phyloP scores from a whole-genome alignment of 345 rosid species.

The Garcia nutans region DNA sequence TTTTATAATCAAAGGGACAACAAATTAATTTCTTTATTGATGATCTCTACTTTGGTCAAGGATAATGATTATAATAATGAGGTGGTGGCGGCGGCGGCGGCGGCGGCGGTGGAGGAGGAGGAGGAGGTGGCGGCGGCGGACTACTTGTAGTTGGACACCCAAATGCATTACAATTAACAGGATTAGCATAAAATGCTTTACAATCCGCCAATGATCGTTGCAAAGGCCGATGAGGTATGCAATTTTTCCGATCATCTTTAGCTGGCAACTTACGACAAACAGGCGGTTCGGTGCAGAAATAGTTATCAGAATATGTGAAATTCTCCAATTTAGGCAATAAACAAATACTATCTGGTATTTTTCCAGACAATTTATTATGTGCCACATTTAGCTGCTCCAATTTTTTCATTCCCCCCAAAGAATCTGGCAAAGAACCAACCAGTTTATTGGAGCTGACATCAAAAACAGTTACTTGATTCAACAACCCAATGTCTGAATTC shows the following conservation, averaged over 20 bases:
- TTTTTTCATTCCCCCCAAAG: constrained; percentile 62
- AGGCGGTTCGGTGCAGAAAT: constrained; percentile 56
- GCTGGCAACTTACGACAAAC: constrained; percentile 50
- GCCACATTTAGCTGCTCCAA: constrained; percentile 83
- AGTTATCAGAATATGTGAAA: constrained; percentile 70
- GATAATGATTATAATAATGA: not conserved
- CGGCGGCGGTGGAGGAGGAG: not conserved
- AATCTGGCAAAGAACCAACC: constrained; percentile 65
- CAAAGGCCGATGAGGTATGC: constrained; percentile 56
- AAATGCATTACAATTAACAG: constrained; percentile 48
- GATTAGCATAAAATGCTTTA: constrained; percentile 48
- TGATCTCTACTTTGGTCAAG: not conserved
- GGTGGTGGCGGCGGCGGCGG: not conserved
- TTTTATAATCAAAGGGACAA: not conserved
- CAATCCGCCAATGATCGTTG: constrained; percentile 68
- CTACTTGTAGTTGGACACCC: constrained; percentile 47
- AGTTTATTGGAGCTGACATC: constrained; percentile 68
- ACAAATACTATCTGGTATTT: constrained; percentile 64
- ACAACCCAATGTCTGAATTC: constrained; percentile 49
- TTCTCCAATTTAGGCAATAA: constrained; percentile 62
- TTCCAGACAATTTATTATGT: constrained; percentile 57
- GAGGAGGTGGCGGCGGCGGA: not conserved
- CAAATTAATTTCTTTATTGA: not conserved
- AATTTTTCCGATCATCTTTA: constrained; percentile 59
- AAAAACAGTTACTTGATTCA: constrained; percentile 59